Evolutionary conservation across 2,329 filamentous ascomycete genomes (phyloP), one percentile per base, ranked within the genome.

Genomic region (Aspergillus fructus): DNA sequence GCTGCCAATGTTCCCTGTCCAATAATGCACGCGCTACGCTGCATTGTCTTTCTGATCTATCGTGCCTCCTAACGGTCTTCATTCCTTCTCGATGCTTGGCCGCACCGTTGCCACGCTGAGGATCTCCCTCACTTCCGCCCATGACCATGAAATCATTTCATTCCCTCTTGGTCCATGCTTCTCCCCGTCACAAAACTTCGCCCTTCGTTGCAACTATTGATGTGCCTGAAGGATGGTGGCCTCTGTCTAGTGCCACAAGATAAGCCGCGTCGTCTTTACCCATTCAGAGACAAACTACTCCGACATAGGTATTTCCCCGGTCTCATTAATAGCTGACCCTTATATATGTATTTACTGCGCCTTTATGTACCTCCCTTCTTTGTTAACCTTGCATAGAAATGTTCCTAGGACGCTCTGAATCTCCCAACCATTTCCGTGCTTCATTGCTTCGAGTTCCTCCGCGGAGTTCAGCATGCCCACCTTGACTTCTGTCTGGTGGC

Each of bases 401-500:
- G 51, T 48, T 23, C 43, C 42, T 24, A 48, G 34, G 41, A 30
- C 21, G 34, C 43, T 3, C 51, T 41, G 51, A 41, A 41, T 15
- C 43, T 21, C 45, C 21, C 8, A n/a, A 48, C 37, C 43, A 48
- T 15, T 33, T 39, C 43, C 51, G 43, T 54, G 51, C 51, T 54
- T 53, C 43, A 21, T n/a, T 54, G 51, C 43, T 48, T 39, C 40
- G 51, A 42, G 19, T 37, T 17, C 51, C 27, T 27, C 42, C 13
- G 39, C 49, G 23, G 42, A 30, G 43, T 56, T 50, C 58, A 59
- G 50, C 42, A 71, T 71, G 69, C 65, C 70, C 23, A 60, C 62
- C 53, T 55, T 59, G 49, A 73, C 69, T 49, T 75, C 74, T 42
- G 62, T 73, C 49, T 78, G 75, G 75, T 80, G 77, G 77, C 75